phyloP scores from a whole-genome alignment of 305 asterid species.

The Rubia tinctorum region DNA sequence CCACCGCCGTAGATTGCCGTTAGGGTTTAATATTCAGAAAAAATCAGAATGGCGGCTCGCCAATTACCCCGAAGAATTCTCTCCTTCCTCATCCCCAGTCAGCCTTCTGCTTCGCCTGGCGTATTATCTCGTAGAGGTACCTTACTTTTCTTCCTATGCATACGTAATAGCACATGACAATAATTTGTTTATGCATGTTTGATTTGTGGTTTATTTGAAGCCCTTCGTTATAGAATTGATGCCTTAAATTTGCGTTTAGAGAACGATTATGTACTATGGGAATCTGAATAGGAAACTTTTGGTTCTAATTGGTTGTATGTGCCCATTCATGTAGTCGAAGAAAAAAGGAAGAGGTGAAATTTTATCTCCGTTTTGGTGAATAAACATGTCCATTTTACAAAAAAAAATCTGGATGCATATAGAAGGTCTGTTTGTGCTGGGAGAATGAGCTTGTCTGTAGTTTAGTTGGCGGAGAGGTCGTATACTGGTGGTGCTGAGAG shows the following conservation, averaged over 20 bases:
- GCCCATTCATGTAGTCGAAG: too few relatives aligned
- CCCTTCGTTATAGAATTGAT: not conserved
- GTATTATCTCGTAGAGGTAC: constrained; percentile 40
- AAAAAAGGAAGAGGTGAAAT: not conserved
- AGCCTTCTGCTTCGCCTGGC: constrained; percentile 16
- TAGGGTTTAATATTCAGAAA: not conserved
- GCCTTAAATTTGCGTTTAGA: not conserved
- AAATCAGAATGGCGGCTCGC: constrained; percentile 55
- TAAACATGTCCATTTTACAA: too few relatives aligned
- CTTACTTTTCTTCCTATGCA: not conserved
- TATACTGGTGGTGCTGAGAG: not conserved
- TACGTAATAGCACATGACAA: not conserved
- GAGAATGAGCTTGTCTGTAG: not conserved
- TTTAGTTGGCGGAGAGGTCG: not conserved
- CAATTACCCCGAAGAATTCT: constrained; percentile 39
- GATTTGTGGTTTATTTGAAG: not conserved
- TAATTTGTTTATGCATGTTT: not conserved
- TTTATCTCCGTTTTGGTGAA: not conserved
- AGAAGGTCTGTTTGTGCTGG: not conserved
- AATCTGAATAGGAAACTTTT: not conserved
- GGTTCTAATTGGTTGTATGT: not conserved
- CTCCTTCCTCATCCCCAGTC: constrained; percentile 42
- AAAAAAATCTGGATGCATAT: not conserved
- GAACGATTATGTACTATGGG: not conserved
- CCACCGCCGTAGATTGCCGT: not conserved